phyloP scores from a whole-genome alignment of 495 filamentous ascomycete species.

The Monascus purpureus region DNA sequence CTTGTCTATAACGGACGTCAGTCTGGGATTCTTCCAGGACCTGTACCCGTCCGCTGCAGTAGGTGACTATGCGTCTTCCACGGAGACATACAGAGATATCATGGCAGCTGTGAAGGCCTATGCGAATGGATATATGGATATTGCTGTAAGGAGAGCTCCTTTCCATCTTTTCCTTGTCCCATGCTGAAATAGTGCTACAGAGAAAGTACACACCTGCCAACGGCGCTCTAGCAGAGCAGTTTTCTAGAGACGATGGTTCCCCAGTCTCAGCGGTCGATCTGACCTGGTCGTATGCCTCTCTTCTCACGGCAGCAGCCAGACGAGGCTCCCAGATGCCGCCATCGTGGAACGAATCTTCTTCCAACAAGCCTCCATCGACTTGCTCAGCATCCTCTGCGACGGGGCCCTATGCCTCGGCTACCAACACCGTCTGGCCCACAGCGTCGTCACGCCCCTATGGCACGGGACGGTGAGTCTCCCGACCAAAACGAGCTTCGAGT shows the following conservation, averaged over 20 bases:
- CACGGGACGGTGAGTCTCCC: constrained; percentile 28
- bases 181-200: too few species aligned
- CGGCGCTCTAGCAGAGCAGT: constrained; percentile 44
- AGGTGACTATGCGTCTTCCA: constrained; percentile 34
- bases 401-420: constrained; percentile 9
- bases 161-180: background rate
- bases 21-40: constrained; percentile 43
- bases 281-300: constrained; percentile 34
- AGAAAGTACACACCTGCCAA: constrained; percentile 29
- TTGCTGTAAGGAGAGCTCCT: constrained; percentile 12
- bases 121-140: constrained; percentile 41
- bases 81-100: constrained; percentile 31
- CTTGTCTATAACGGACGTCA: constrained; percentile 37
- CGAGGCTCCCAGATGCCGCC: constrained; percentile 6
- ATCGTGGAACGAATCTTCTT: constrained; percentile 10
- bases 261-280: constrained; percentile 35
- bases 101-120: constrained; percentile 37
- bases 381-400: constrained; percentile 11
- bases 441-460: constrained; percentile 37
- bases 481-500: constrained; percentile 38
- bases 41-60: constrained; percentile 30
- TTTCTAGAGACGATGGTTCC: constrained; percentile 29
- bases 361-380: constrained; percentile 8
- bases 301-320: constrained; percentile 26
- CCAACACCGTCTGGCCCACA: constrained; percentile 1